phyloP scores from a whole-genome alignment of 2,329 filamentous ascomycete species.

The Aspergillus texensis region DNA sequence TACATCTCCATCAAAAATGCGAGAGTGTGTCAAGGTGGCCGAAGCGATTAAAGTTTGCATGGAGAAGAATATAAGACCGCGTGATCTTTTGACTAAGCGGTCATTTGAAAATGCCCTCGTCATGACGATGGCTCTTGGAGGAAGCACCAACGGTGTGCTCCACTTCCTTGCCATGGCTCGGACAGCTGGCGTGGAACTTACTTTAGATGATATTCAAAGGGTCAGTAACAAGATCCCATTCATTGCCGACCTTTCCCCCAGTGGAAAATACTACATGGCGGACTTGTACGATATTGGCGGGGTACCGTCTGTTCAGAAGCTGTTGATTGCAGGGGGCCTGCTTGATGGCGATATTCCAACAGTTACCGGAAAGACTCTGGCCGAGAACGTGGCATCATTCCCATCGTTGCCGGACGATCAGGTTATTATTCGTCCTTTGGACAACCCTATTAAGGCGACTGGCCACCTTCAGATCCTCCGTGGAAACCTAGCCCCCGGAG shows the following conservation, averaged over 20 bases:
- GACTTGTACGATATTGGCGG: conserved; percentile 86
- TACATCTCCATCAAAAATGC: conserved; percentile 77
- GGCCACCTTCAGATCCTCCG: conserved; percentile 87
- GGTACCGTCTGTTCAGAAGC: conserved; percentile 81
- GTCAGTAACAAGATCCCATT: conserved; percentile 82
- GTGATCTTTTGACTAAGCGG: conserved; percentile 75
- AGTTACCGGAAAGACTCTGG: conserved; percentile 80
- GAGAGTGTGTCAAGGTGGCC: conserved; percentile 81
- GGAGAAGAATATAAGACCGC: conserved; percentile 78
- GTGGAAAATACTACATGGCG: conserved; percentile 82
- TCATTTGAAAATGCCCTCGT: conserved; percentile 88
- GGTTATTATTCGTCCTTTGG: conserved; percentile 77
- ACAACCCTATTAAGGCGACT: conserved; percentile 80
- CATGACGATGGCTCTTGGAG: conserved; percentile 89
- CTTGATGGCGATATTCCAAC: conserved; percentile 79
- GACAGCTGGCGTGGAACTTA: conserved; percentile 75
- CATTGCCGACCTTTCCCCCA: conserved; percentile 82
- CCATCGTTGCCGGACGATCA: conserved; percentile 78
- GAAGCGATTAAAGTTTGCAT: conserved; percentile 78
- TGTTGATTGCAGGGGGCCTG: conserved; percentile 74
- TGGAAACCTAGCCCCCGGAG: conserved; percentile 85
- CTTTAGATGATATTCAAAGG: conserved; percentile 79
- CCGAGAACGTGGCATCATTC: conserved; percentile 76
- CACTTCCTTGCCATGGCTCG: conserved; percentile 91
- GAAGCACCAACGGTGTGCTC: conserved; percentile 84